Percentiles rank a stretch among this genome's conserved stretches.
Evolutionary conservation across 345 rosid species (phyloP).

Genomic region (Sonneratia alba): DNA sequence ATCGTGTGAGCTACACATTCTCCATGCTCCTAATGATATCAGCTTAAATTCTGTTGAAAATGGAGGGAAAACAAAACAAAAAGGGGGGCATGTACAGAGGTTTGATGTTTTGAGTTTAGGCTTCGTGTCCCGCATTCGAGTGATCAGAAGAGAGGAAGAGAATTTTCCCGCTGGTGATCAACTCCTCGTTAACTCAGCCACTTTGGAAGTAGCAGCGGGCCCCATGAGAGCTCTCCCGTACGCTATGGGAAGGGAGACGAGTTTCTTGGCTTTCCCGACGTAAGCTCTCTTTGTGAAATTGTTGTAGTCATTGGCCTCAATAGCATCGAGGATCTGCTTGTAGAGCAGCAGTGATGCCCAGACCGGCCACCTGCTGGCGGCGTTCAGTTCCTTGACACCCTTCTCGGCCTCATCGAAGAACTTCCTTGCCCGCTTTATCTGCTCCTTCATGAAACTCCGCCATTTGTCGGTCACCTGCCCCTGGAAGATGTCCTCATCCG

Average conservation of each 20-base stretch:
- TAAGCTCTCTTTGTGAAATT: constrained; percentile 40
- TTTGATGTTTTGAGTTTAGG: neutral
- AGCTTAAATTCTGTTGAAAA: neutral
- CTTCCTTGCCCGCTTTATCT: constrained; percentile 40
- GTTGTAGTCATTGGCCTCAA: constrained; percentile 41
- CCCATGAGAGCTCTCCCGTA: constrained; percentile 36
- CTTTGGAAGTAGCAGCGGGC: constrained; percentile 6
- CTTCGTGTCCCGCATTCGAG: neutral
- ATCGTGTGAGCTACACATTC: neutral
- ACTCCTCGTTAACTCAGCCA: constrained; percentile 6
- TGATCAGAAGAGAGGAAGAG: no score
- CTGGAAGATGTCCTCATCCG: constrained; percentile 33
- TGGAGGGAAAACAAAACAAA: neutral
- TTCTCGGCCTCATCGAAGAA: constrained; percentile 44
- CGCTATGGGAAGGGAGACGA: constrained; percentile 28
- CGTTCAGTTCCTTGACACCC: constrained; percentile 33
- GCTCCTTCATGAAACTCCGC: constrained; percentile 40
- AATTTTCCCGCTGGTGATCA: neutral
- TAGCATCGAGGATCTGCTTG: constrained; percentile 34
- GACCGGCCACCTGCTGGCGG: constrained; percentile 44
- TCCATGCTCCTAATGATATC: neutral
- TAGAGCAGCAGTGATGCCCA: constrained; percentile 40
- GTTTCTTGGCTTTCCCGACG: constrained; percentile 37
- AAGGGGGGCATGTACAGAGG: neutral
- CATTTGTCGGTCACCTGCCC: constrained; percentile 40